Conservation (phyloP, 106 monocot genomes). For the Platanthera guangdongensis region DNA sequence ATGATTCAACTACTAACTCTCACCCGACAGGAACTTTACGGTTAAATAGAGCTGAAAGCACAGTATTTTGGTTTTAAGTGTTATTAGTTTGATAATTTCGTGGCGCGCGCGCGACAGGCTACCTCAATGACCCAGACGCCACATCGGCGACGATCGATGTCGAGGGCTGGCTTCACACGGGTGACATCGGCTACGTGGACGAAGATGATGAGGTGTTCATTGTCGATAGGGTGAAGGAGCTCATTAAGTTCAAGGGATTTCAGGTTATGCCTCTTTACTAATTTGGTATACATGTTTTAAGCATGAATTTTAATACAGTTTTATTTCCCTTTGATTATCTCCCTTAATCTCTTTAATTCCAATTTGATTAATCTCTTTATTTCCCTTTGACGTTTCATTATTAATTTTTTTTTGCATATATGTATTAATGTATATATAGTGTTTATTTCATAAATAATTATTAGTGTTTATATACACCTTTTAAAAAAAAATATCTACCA, state of each 20-base stretch:
- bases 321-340: not conserved
- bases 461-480: too few species aligned
- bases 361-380: too few species aligned
- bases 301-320: too few species aligned
- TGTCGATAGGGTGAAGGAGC: slow-evolving; percentile 91
- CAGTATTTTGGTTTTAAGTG: not conserved
- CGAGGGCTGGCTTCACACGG: slow-evolving; percentile 93
- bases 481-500: too few species aligned
- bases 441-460: too few species aligned
- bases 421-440: too few species aligned
- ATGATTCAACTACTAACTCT: not conserved
- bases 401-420: too few species aligned
- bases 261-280: slow-evolving; percentile 35
- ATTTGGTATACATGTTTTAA: too few species aligned
- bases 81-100: not conserved
- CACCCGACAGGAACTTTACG: not conserved
- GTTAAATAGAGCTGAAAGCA: not conserved
- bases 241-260: slow-evolving; percentile 98
- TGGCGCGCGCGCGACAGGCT: slow-evolving; percentile 28
- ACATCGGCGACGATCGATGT: slow-evolving; percentile 76
- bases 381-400: too few species aligned
- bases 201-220: slow-evolving; percentile 96
- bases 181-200: slow-evolving; percentile 89
- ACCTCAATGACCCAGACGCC: slow-evolving; percentile 76
- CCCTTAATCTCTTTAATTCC: too few species aligned